Percentiles rank a stretch among this genome's conserved stretches.
phyloP scores from a whole-genome alignment of 2,329 filamentous ascomycete genomes.

The Microcera coccophila region DNA sequence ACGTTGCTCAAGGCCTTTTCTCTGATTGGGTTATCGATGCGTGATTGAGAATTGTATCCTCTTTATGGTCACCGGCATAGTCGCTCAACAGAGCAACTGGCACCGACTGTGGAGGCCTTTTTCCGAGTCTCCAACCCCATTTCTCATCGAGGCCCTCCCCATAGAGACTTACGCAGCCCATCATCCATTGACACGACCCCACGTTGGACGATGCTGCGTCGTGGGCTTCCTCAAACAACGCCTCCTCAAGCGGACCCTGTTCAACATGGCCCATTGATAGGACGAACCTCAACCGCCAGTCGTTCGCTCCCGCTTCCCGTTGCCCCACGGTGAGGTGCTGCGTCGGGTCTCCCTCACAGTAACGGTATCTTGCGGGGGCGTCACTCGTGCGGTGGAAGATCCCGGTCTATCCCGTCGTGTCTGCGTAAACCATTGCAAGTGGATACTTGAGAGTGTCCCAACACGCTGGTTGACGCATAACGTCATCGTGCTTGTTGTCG shows the following conservation, averaged over 20 bases:
- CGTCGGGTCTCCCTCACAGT: constrained; percentile 20
- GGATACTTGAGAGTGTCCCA: constrained; percentile 25
- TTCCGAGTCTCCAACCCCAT: constrained; percentile 10
- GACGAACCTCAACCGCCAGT: constrained; percentile 12
- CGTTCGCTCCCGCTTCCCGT: constrained; percentile 21
- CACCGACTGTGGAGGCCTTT: constrained; percentile 13
- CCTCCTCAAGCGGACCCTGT: constrained; percentile 12
- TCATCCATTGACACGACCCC: constrained; percentile 28
- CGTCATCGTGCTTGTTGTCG: constrained; percentile 16
- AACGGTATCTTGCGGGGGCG: constrained; percentile 23
- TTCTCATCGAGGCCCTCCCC: constrained; percentile 17
- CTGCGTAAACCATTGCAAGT: no score
- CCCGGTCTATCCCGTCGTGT: constrained; percentile 27
- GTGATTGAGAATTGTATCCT: constrained; percentile 16
- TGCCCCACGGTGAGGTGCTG: constrained; percentile 25
- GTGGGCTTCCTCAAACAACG: constrained; percentile 19
- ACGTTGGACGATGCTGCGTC: constrained; percentile 26
- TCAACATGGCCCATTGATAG: background rate
- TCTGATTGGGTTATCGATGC: constrained; percentile 24
- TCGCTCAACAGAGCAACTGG: constrained; percentile 16
- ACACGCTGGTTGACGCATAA: constrained; percentile 23
- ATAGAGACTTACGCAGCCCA: constrained; percentile 16
- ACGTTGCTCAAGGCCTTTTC: constrained; percentile 20
- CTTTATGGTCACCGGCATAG: constrained; percentile 12
- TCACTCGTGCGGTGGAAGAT: constrained; percentile 17